Conservation (phyloP, 1,284 basidiomycete genomes). For the Leccinum angustisporum region DNA sequence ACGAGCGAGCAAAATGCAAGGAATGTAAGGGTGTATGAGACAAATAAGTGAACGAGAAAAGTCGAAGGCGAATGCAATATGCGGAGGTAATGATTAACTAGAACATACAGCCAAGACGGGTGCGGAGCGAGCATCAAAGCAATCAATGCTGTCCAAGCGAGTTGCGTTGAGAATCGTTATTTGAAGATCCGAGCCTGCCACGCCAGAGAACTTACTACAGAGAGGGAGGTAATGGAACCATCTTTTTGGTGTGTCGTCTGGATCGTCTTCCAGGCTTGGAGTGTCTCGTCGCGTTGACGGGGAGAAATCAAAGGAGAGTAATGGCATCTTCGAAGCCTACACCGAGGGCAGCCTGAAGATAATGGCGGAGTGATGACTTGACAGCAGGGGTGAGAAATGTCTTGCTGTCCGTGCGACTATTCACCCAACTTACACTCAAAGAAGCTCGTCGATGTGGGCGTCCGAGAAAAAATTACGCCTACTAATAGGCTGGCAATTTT, state of each 20-base stretch:
- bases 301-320: conserved; percentile 32
- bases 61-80: conserved; percentile 46
- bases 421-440: not conserved
- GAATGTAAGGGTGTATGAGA: conserved; percentile 64
- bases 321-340: conserved; percentile 20
- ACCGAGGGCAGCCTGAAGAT: not conserved
- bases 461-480: not conserved
- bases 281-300: conserved; percentile 12
- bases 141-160: conserved; percentile 47
- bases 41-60: conserved; percentile 53
- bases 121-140: conserved; percentile 66
- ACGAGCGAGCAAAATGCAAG: conserved; percentile 69
- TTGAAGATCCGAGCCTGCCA: not conserved
- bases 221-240: conserved; percentile 64
- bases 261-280: conserved; percentile 24
- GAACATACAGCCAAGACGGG: conserved; percentile 65
- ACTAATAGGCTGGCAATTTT: not conserved
- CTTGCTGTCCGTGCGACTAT: not conserved
- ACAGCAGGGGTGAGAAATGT: conserved; percentile 9
- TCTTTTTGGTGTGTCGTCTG: conserved; percentile 38
- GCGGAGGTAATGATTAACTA: conserved; percentile 63
- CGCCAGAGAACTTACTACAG: conserved; percentile 40
- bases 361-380: conserved; percentile 1
- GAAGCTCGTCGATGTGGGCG: not conserved
- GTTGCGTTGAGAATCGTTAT: conserved; percentile 9